Evolutionary conservation across 129 eudicot species (phyloP), one percentile per base, ranked within the genome.

Genomic region (Sambucus nigra): DNA sequence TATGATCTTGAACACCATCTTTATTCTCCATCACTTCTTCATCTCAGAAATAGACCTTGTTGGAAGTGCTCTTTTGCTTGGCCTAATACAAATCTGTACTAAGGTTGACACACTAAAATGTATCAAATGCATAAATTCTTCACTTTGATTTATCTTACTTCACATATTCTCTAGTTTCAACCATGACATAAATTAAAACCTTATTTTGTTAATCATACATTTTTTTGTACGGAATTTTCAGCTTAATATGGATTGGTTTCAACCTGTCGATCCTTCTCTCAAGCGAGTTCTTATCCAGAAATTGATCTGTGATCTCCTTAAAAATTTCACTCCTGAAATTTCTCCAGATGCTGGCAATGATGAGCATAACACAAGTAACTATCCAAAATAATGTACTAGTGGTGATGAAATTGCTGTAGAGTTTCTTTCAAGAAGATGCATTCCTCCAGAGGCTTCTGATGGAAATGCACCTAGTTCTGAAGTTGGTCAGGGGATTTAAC

Each of bases 231-330:
- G n/a, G n/a, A n/a, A n/a, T 52, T 78, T 75, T 38, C 86, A 89
- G 97, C 86, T 89, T 18, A 77, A 47, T 15, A 66, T 44, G 22
- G 75, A 84, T 75, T 89, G 97, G 97, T 89, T 89, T 74, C 72
- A 64, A 15, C 83, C 97, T 25, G 63, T 33, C n/a, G 97, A 89
- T 24, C 82, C 89, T 25, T 89, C 88, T 35, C 73, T 76, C 5
- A 89, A 89, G 57, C 73, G 97, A 59, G 51, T 71, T 48, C 66
- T 41, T 27, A 80, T 88, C 47, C 70, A 78, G 74, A 84, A 68
- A 63, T 65, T 83, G 61, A 82, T 88, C 54, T 68, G 65, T 66
- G 78, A 65, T 68, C 87, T 84, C 19, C 80, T 87, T 50, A 74
- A 68, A 14, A 58, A 51, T 48, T 64, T 68, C 55, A 64, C 73